Evolutionary conservation across 371 early-diverging fungal genomes (phyloP).

Genomic region (Syncephalis fuscata): DNA sequence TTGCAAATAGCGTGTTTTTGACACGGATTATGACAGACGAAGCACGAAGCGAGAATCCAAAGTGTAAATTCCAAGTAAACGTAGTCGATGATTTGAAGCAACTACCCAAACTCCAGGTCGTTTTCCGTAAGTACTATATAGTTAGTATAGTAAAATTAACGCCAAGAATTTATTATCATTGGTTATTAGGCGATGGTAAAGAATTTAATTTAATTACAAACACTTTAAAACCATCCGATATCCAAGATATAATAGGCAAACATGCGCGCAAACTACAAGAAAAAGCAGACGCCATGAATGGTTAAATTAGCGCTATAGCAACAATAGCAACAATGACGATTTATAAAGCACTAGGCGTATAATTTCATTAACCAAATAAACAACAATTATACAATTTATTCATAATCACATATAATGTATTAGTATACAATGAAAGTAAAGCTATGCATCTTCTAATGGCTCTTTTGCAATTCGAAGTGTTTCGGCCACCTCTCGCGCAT

Average conservation of each 20-base stretch:
- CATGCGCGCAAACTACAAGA: conserved; percentile 30
- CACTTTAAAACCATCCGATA: conserved; percentile 20
- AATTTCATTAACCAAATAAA: no score
- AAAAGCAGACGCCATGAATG: conserved; percentile 10
- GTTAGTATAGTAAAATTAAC: neutral
- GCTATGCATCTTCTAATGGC: no score
- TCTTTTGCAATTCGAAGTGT: no score
- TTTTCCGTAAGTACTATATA: conserved; percentile 20
- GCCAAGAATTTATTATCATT: neutral
- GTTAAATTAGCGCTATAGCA: no score
- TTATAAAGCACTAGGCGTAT: no score
- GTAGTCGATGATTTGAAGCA: conserved; percentile 20
- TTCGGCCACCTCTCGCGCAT: no score
- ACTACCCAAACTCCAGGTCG: conserved; percentile 18
- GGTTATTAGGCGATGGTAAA: conserved; percentile 26
- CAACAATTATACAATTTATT: no score
- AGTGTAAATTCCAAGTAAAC: conserved; percentile 21
- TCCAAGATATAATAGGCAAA: conserved; percentile 22
- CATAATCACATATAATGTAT: no score
- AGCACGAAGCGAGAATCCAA: conserved; percentile 23
- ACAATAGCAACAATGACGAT: no score
- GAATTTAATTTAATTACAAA: conserved; percentile 21
- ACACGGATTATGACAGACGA: conserved; percentile 25
- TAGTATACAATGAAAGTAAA: no score
- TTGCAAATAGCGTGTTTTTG: conserved; percentile 20